Evolutionary conservation across 2,329 filamentous ascomycete genomes (phyloP).

Genomic region (Berkeleyomyces basicola): DNA sequence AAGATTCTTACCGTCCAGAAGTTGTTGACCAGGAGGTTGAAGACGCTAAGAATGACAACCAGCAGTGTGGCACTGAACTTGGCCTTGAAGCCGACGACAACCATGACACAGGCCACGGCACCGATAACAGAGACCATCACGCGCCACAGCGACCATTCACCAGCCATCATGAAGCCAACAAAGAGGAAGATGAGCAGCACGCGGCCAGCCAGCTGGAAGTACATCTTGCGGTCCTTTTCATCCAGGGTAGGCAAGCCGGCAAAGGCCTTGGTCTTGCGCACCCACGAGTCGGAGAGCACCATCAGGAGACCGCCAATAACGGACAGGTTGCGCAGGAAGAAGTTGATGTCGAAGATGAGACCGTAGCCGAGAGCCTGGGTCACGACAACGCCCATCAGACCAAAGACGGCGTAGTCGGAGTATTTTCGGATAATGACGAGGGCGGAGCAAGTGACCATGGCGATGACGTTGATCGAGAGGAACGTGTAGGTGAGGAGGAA

Average conservation of each 20-base stretch:
- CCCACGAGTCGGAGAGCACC: slow-evolving; percentile 96
- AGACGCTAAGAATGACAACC: slow-evolving; percentile 86
- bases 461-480: slow-evolving; percentile 74
- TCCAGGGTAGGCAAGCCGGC: slow-evolving; percentile 86
- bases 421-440: slow-evolving; percentile 85
- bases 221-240: slow-evolving; percentile 99
- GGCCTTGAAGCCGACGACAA: slow-evolving; percentile 97
- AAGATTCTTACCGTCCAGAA: slow-evolving; percentile 78
- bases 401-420: slow-evolving; percentile 81
- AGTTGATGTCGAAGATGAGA: slow-evolving; percentile 97
- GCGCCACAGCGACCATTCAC: slow-evolving; percentile 80
- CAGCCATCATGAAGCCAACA: slow-evolving; percentile 87
- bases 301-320: slow-evolving; percentile 95
- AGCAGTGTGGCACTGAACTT: slow-evolving; percentile 96
- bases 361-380: slow-evolving; percentile 93
- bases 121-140: slow-evolving; percentile 72
- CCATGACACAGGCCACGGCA: slow-evolving; percentile 89
- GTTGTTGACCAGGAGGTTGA: slow-evolving; percentile 97
- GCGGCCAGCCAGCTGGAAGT: slow-evolving; percentile 93
- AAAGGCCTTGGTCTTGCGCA: slow-evolving; percentile 92
- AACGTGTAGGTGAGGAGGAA: slow-evolving; percentile 81
- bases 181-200: slow-evolving; percentile 97
- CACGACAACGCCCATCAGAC: slow-evolving; percentile 79
- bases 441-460: slow-evolving; percentile 66
- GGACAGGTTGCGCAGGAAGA: slow-evolving; percentile 96